Base-by-base conservation (phyloP, 805 yeast genomes). In the Lachancea dasiensis region DNA sequence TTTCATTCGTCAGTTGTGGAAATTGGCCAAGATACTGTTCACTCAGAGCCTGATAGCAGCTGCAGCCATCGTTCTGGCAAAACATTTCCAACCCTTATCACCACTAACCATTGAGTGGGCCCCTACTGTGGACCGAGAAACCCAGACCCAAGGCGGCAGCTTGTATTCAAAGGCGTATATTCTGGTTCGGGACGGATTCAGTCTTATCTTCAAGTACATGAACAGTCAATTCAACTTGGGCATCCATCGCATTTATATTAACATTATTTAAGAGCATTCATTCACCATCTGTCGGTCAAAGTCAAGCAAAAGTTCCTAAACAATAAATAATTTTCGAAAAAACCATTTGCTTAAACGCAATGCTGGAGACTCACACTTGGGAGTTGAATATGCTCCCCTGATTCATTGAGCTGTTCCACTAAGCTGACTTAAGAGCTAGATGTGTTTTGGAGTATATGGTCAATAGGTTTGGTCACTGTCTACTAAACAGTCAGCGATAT, bases 41-140 rank as follows among this genome's bases (percentile, higher is more conserved):
- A 21, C 8, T 17, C 27, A 29, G 14, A 34, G 33, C 9, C 11
- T 17, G 16, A 11, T 36, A 11, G 17, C 23, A 3, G n/a, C 19
- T 14, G 39, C 34, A n/a, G 16, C 25, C n/a, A 18, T 36, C 4
- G 18, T 30, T 8, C 8, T 30, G 20, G 34, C 34, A 3, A 36
- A 30, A 19, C 25, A 19, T 6, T 19, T 22, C 24, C 31, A 30
- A 5, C 21, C 23, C 7, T 6, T 29, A n/a, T 36, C 39, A 7
- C 29, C 39, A 7, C 7, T 36, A 6, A 14, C 13, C 9, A 8
- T 36, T 22, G 39, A 36, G 17, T 24, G 29, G 19, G 21, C 29
- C n/a, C 19, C 24, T 6, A 9, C 23, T 14, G 6, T 19, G 10
- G 19, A 19, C 9, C 3, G 20, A 26, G n/a, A 27, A 15, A n/a